Conservation (phyloP, 169 alveolate genomes). For the Cryptosporidium parvum region DNA sequence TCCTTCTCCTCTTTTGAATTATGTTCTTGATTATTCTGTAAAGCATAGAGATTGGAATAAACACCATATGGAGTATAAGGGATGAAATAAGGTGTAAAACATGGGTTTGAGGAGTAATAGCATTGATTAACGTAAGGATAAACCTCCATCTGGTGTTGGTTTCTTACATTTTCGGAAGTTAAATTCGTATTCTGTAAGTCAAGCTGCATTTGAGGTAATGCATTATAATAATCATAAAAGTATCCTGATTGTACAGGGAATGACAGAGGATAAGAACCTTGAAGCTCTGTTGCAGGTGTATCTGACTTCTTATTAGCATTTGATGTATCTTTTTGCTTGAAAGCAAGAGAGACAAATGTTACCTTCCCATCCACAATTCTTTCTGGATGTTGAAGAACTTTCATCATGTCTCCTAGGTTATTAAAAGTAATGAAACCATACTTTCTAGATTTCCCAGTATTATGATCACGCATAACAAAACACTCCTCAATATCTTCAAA, state of each 20-base stretch:
- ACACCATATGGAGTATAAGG: constrained; percentile 63
- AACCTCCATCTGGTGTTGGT: constrained; percentile 53
- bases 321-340: constrained; percentile 76
- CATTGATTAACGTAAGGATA: constrained; percentile 60
- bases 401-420: constrained; percentile 80
- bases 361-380: constrained; percentile 82
- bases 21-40: constrained; percentile 11
- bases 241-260: constrained; percentile 45
- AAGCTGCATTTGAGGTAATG: constrained; percentile 31
- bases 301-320: constrained; percentile 32
- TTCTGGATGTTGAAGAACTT: constrained; percentile 83
- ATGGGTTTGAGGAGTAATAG: constrained; percentile 39
- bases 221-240: constrained; percentile 38
- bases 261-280: not conserved
- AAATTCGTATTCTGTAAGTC: constrained; percentile 34
- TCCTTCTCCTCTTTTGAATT: constrained; percentile 31
- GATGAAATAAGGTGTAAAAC: constrained; percentile 50
- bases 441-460: constrained; percentile 82
- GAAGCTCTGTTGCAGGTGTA: not conserved
- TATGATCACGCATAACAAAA: constrained; percentile 79
- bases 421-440: constrained; percentile 82
- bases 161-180: constrained; percentile 39
- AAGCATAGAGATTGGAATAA: constrained; percentile 46
- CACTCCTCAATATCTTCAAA: constrained; percentile 83
- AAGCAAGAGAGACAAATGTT: constrained; percentile 81